Evolutionary conservation across 106 monocot species (phyloP).

Genomic region (Acorus calamus): DNA sequence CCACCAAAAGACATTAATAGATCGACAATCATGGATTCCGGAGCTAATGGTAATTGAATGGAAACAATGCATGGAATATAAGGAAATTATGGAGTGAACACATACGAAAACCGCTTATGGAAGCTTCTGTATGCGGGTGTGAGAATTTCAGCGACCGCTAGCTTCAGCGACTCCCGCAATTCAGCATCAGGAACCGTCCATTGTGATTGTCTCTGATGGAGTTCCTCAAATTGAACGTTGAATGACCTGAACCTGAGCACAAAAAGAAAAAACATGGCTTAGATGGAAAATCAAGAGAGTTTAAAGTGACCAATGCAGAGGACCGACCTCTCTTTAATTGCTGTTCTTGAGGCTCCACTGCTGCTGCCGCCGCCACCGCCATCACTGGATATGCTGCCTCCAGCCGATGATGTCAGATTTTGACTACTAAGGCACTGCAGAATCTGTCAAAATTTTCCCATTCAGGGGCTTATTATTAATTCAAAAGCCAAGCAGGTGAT

Average conservation of each 20-base stretch:
- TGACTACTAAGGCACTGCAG: slow-evolving; percentile 46
- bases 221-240: slow-evolving; percentile 75
- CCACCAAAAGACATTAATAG: background rate
- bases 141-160: slow-evolving; percentile 73
- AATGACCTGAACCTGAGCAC: slow-evolving; percentile 55
- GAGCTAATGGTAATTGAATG: background rate
- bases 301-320: background rate
- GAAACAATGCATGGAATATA: background rate
- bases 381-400: slow-evolving; percentile 19
- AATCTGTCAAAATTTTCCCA: slow-evolving; percentile 10
- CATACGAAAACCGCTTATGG: slow-evolving; percentile 65
- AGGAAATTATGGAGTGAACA: background rate
- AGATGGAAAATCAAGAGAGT: background rate
- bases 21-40: too few relatives aligned
- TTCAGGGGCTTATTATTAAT: too few relatives aligned
- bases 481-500: too few relatives aligned
- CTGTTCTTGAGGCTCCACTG: slow-evolving; percentile 47
- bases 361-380: slow-evolving; percentile 15
- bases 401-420: slow-evolving; percentile 41
- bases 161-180: slow-evolving; percentile 66
- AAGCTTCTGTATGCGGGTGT: slow-evolving; percentile 75
- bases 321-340: slow-evolving; percentile 56
- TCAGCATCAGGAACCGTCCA: slow-evolving; percentile 82
- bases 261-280: background rate
- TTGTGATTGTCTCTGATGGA: slow-evolving; percentile 61